Conservation (phyloP, 2,329 filamentous ascomycete genomes). For the Domatiomyces catenatus region DNA sequence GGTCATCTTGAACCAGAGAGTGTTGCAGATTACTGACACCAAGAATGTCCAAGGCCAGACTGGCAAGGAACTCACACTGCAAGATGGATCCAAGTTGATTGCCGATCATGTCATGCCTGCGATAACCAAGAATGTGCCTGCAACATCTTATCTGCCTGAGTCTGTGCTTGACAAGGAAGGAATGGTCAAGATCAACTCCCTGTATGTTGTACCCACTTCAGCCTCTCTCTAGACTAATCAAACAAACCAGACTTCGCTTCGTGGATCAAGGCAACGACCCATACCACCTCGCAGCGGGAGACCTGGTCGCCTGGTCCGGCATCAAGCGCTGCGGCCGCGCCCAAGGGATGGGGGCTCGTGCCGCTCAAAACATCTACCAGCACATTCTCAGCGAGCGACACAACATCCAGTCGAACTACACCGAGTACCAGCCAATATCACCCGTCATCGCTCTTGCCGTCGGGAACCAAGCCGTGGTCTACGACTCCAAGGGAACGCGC, state of each 20-base stretch:
- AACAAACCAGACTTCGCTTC: slow-evolving; percentile 39
- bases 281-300: slow-evolving; percentile 54
- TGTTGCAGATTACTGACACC: slow-evolving; percentile 28
- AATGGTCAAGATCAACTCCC: slow-evolving; percentile 45
- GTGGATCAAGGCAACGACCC: slow-evolving; percentile 32
- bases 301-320: slow-evolving; percentile 55
- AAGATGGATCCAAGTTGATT: slow-evolving; percentile 43
- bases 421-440: slow-evolving; percentile 38
- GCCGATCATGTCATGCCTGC: slow-evolving; percentile 56
- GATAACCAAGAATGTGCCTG: slow-evolving; percentile 47
- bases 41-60: slow-evolving; percentile 26
- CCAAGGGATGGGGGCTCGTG: slow-evolving; percentile 56
- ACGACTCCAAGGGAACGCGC: slow-evolving; percentile 42
- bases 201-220: neutral
- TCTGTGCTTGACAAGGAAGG: slow-evolving; percentile 47
- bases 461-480: slow-evolving; percentile 53
- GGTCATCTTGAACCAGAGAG: slow-evolving; percentile 45
- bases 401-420: slow-evolving; percentile 34
- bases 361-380: slow-evolving; percentile 53
- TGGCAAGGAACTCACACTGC: slow-evolving; percentile 35
- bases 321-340: slow-evolving; percentile 67
- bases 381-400: slow-evolving; percentile 36
- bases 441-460: slow-evolving; percentile 58
- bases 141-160: slow-evolving; percentile 46
- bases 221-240: neutral